These are phyloP conservation scores for Chrysoporthe austroafricana DNA, from an alignment of 2,329 filamentous ascomycete species.

Conservation along the genomic window DNA sequence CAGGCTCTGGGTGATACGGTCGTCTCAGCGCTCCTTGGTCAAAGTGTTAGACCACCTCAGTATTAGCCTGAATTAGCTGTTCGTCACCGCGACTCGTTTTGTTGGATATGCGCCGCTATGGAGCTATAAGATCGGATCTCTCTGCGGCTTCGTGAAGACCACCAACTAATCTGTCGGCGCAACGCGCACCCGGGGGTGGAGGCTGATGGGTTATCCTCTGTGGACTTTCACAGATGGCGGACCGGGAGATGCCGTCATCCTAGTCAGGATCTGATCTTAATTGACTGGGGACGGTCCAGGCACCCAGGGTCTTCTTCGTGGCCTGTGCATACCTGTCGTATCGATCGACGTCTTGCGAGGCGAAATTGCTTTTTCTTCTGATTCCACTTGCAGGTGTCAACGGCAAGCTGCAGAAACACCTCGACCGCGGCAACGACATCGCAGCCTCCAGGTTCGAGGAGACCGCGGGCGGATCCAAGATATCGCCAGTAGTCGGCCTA, in stretches of 20 bases:
- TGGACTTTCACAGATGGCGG: constrained; percentile 7
- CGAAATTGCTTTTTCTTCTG: constrained; percentile 12
- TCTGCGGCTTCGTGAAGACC: background rate
- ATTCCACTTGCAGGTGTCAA: constrained; percentile 13
- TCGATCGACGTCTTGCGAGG: constrained; percentile 6
- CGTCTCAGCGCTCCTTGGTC: background rate
- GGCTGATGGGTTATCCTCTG: constrained; percentile 2
- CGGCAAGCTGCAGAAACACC: constrained; percentile 13
- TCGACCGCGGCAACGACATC: constrained; percentile 4
- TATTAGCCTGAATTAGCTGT: background rate
- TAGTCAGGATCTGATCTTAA: constrained; percentile 24
- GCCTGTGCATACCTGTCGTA: constrained; percentile 4
- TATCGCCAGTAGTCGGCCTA: background rate
- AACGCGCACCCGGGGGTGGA: background rate
- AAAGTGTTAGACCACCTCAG: background rate
- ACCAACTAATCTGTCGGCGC: background rate
- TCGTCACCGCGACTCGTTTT: background rate
- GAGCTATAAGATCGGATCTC: background rate
- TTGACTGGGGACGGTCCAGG: constrained; percentile 19
- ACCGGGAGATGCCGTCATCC: constrained; percentile 25
- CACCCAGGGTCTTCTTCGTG: background rate
- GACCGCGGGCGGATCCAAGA: background rate
- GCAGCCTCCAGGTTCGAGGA: background rate
- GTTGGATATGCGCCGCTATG: background rate
- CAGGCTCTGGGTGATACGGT: background rate